Evolutionary conservation across 1,284 basidiomycete genomes (phyloP), one percentile per base, ranked within the genome.

Genomic region (Ceratobasidium sp.): DNA sequence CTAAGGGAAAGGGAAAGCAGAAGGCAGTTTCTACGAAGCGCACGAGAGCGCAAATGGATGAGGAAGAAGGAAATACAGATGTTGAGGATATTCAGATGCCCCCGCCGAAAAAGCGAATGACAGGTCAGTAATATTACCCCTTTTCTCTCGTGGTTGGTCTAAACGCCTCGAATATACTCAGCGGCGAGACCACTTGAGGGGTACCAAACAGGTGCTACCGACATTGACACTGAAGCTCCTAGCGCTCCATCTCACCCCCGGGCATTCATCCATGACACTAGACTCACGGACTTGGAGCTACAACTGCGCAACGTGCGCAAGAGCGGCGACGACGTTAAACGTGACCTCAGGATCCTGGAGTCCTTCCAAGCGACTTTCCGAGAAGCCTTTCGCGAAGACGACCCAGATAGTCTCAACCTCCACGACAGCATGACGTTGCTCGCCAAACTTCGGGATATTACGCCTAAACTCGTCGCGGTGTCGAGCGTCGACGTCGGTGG

Each of bases 261-360:
- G 23, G 28, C 59, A n/a, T n/a, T n/a, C n/a, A n/a, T n/a, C n/a
- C n/a, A n/a, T n/a, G n/a, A n/a, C n/a, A n/a, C n/a, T n/a, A n/a
- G n/a, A 20, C 48, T 74, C 20, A 28, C 59, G 0, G 70, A 74
- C 46, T 46, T 74, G 44, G 70, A 74, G 23, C 38, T 74, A 3
- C 70, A 74, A 46, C 23, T 74, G 23, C 70, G 70, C n/a, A 74
- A 74, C 28, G 70, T 44, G 12, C 70, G 70, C 13, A 74, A 74
- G 46, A 52, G 44, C 40, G 52, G 46, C 40, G 70, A 74, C 59
- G 70, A 74, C 28, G 23, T 46, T 17, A 57, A 26, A 9, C 70
- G 70, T 23, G 70, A 74, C n/a, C 20, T 71, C 28, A 5, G 44
- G 2, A 28, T 23, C 7, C 33, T 62, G 13, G 5, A 64, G 20